Evolutionary conservation across 2,329 filamentous ascomycete genomes (phyloP).

Genomic region (Penicillium frequentans): DNA sequence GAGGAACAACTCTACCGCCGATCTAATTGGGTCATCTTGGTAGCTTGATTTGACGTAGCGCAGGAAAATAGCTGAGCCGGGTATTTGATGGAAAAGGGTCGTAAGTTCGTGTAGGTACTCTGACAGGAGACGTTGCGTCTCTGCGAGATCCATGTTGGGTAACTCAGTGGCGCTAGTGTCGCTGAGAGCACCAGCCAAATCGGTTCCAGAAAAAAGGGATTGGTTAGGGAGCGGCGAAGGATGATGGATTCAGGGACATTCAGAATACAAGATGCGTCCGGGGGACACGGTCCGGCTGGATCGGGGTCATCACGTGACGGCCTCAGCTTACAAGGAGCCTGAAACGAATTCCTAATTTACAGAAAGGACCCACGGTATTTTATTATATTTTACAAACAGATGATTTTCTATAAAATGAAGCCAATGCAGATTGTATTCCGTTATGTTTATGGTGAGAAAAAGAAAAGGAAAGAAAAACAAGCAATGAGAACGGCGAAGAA

Average conservation of each 20-base stretch:
- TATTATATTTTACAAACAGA: not conserved
- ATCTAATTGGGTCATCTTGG: conserved; percentile 93
- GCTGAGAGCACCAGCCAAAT: conserved; percentile 5
- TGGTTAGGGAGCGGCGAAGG: not conserved
- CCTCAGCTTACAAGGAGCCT: too few species aligned
- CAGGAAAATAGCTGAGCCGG: conserved; percentile 88
- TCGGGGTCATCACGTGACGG: not conserved
- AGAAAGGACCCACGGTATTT: not conserved
- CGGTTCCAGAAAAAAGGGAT: not conserved
- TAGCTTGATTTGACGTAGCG: conserved; percentile 97
- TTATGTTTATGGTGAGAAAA: conserved; percentile 16
- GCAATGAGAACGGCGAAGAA: conserved; percentile 24
- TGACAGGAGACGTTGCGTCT: conserved; percentile 54
- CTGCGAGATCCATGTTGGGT: conserved; percentile 56
- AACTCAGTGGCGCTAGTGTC: conserved; percentile 5
- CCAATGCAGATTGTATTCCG: conserved; percentile 29
- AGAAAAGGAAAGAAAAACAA: conserved; percentile 10
- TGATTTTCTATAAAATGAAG: conserved; percentile 10
- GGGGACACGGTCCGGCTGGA: not conserved
- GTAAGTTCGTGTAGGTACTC: conserved; percentile 57
- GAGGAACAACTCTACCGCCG: conserved; percentile 87
- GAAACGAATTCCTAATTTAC: too few species aligned
- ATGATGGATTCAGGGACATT: not conserved
- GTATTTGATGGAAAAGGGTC: conserved; percentile 80
- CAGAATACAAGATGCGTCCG: not conserved